A percentile compares a stretch with the other conserved stretches of the same genome.
Evolutionary conservation across 305 asterid species (phyloP).

Genomic region (Fraxinus ornus): DNA sequence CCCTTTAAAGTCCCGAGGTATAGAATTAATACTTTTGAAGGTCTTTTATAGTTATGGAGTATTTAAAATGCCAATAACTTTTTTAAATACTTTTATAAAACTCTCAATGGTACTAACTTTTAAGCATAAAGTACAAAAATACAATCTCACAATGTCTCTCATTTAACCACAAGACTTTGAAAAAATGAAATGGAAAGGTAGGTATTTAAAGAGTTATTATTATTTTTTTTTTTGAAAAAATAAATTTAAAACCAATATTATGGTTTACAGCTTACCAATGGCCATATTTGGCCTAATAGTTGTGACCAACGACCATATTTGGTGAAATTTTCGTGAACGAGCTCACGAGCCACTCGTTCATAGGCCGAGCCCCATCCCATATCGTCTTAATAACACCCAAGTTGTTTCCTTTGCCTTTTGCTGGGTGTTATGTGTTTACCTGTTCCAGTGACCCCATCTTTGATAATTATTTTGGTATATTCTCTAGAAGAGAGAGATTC

Average conservation of each 20-base stretch:
- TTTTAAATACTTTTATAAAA: too few relatives aligned
- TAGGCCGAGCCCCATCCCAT: background rate
- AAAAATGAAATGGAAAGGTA: background rate
- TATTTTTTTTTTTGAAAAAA: too few relatives aligned
- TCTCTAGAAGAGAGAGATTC: background rate
- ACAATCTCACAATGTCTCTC: background rate
- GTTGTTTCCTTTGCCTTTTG: constrained; percentile 3
- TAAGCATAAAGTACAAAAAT: background rate
- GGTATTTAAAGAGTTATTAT: background rate
- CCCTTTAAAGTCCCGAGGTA: background rate
- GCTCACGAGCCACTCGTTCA: background rate
- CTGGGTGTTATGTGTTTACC: background rate
- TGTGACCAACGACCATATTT: background rate
- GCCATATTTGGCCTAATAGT: background rate
- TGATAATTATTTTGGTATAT: background rate
- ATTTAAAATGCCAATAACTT: background rate
- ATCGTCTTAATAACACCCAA: background rate
- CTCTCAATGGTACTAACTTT: background rate
- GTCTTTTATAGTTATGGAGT: background rate
- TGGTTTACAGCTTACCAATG: too few relatives aligned
- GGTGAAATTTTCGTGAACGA: background rate
- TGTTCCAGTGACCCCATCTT: background rate
- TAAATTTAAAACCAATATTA: background rate
- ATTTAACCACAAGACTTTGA: background rate
- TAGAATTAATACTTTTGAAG: background rate